These are phyloP conservation scores for Sicyos baderoa DNA, from an alignment of 306 rosid genomes.

Conservation along the genomic window DNA sequence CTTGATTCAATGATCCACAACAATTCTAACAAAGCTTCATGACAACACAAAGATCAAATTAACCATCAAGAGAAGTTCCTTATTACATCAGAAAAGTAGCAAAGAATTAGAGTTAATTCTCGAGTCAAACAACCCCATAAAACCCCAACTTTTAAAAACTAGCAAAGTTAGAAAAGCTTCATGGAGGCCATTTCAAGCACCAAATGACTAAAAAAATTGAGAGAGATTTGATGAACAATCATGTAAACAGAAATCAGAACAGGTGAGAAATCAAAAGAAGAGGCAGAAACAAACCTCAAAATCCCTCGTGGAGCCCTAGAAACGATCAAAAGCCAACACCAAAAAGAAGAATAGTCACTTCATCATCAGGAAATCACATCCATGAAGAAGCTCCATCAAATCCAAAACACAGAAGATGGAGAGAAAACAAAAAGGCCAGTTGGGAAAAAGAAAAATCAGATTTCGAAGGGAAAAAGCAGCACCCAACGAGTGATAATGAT, in stretches of 20 bases:
- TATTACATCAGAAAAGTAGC: neutral
- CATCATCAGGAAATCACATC: constrained; percentile 4
- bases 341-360: constrained; percentile 20
- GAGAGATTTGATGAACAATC: constrained; percentile 1
- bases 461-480: neutral
- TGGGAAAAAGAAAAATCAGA: neutral
- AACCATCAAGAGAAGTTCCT: neutral
- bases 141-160: constrained; percentile 3
- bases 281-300: constrained; percentile 13
- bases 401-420: constrained; percentile 11
- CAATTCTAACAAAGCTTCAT: neutral
- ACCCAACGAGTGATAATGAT: too few relatives aligned
- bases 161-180: neutral
- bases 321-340: neutral
- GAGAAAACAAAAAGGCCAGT: constrained; percentile 23
- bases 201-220: neutral
- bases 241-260: neutral
- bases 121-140: neutral
- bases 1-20: neutral
- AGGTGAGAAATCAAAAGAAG: neutral
- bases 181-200: neutral
- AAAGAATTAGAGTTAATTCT: neutral
- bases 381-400: constrained; percentile 25
- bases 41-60: neutral
- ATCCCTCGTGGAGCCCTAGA: constrained; percentile 31